A percentile compares a stretch with the other conserved stretches of the same genome.
Conservation (phyloP, 1,284 basidiomycete species). For the Veloboletus limbatus region DNA sequence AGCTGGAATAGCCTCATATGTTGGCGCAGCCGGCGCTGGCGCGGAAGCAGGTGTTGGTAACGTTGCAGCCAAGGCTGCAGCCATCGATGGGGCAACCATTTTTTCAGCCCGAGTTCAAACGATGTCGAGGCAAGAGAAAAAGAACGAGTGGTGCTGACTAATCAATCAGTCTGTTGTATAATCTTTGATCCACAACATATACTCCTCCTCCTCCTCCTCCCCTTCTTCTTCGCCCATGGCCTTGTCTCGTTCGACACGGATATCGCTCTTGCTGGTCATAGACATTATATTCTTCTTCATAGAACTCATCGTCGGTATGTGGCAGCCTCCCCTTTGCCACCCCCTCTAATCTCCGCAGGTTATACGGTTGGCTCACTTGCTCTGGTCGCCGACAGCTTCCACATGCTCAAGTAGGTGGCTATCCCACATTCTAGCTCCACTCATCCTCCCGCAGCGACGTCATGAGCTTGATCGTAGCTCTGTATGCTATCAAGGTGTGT, state of each 20-base stretch:
- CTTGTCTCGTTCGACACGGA: slow-evolving; percentile 73
- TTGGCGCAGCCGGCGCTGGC: slow-evolving; percentile 58
- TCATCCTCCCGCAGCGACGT: slow-evolving; percentile 68
- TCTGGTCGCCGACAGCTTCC: slow-evolving; percentile 95
- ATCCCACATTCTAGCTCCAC: slow-evolving; percentile 1
- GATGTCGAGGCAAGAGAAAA: no score
- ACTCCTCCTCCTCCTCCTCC: background rate
- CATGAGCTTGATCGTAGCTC: slow-evolving; percentile 90
- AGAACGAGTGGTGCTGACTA: slow-evolving; percentile 21
- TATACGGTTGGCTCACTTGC: slow-evolving; percentile 94
- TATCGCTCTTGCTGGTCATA: slow-evolving; percentile 79
- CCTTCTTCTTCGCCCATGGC: slow-evolving; percentile 38
- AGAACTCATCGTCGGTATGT: slow-evolving; percentile 80
- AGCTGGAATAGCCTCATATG: slow-evolving; percentile 79
- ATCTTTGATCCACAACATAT: background rate
- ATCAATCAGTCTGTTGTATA: slow-evolving; percentile 3
- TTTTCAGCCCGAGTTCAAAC: no score
- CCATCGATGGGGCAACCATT: slow-evolving; percentile 78
- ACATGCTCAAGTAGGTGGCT: slow-evolving; percentile 87
- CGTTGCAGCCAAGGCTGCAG: slow-evolving; percentile 81
- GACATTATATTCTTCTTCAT: slow-evolving; percentile 92
- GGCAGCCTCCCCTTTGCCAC: background rate
- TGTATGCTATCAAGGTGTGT: slow-evolving; percentile 92
- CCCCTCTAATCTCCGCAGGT: slow-evolving; percentile 43
- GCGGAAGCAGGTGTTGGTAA: slow-evolving; percentile 65